Conservation (phyloP, 352 stramenopile genomes). For the Phytophthora ohioensis region DNA sequence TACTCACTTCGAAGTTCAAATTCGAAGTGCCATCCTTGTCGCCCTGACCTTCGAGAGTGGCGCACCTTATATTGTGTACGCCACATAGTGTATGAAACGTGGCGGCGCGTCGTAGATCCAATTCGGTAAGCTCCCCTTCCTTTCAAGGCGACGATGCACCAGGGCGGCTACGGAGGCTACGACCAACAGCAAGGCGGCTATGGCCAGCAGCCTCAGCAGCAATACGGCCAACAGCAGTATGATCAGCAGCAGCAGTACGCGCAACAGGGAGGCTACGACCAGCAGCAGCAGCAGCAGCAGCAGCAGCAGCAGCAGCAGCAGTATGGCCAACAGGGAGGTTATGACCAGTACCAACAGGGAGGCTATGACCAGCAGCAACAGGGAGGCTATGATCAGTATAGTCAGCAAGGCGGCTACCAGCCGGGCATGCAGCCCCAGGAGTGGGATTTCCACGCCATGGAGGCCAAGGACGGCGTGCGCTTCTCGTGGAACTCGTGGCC, state of each 20-base stretch:
- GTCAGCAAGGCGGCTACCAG: constrained; percentile 50
- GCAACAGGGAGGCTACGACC: constrained; percentile 45
- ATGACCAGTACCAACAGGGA: constrained; percentile 39
- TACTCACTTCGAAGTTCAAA: not conserved
- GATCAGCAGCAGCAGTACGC: constrained; percentile 44
- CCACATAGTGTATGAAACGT: constrained; percentile 25
- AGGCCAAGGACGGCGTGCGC: constrained; percentile 94
- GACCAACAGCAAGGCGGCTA: constrained; percentile 55
- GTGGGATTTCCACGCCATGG: constrained; percentile 88
- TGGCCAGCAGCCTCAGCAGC: constrained; percentile 43
- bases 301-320: constrained; percentile 27
- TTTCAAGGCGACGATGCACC: constrained; percentile 49
- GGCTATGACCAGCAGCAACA: constrained; percentile 61
- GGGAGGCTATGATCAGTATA: constrained; percentile 59
- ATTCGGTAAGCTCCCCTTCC: constrained; percentile 15
- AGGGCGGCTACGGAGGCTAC: constrained; percentile 52
- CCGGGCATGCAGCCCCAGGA: constrained; percentile 81
- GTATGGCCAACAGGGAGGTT: constrained; percentile 40
- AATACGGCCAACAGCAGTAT: constrained; percentile 48
- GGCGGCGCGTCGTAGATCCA: constrained; percentile 23
- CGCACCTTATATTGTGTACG: constrained; percentile 15
- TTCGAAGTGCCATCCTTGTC: no score
- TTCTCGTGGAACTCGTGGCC: constrained; percentile 99
- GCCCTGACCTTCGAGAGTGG: not conserved
- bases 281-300: constrained; percentile 59